Evolutionary conservation across 345 rosid species (phyloP), one percentile per base, ranked within the genome.

Genomic region (Salix viminalis): DNA sequence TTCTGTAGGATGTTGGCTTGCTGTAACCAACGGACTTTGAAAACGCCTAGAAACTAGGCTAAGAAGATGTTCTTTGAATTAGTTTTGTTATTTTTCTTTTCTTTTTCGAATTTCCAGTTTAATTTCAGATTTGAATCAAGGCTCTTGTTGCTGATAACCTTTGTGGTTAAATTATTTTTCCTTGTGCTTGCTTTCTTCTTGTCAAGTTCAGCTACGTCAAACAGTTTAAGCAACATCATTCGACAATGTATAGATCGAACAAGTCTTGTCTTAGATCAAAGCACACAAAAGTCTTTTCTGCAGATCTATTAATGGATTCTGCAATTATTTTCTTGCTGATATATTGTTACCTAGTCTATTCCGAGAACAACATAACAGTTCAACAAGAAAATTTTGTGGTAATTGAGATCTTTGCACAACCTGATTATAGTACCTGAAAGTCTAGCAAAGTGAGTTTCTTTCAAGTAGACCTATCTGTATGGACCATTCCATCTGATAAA

Each of bases 311-410:
- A 30, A 18, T 6, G 62, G 26, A 21, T 56, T 56, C 62, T n/a
- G 62, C 26, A 56, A 23, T 56, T 56, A 54, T 9, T 54, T 23
- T n/a, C 4, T 23, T 56, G 62, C 62, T 9, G 26, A 56, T 21
- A 56, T 2, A n/a, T n/a, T 56, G 62, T 56, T n/a, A 56, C 62
- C 64, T 9, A 23, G 28, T 23, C 64, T 26, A n/a, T 13, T 58
- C 28, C 64, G 10, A 64, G 79, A 67, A 80, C 82, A 83, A 72
- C 75, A 65, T 73, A 60, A 72, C 71, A 75, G 46, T 10, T 42
- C 46, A 77, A 19, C 79, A 64, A 54, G 85, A 87, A 80, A 79
- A 83, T 81, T 80, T 74, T 69, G 81, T 42, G 73, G 32, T 10
- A 67, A 21, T 58, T 6, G 15, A 79, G 44, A 26, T 56, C 30